A percentile compares a stretch with the other conserved stretches of the same genome.
Evolutionary conservation across 768 basidiomycete genomes (phyloP).

Genomic region (Suillus discolor): DNA sequence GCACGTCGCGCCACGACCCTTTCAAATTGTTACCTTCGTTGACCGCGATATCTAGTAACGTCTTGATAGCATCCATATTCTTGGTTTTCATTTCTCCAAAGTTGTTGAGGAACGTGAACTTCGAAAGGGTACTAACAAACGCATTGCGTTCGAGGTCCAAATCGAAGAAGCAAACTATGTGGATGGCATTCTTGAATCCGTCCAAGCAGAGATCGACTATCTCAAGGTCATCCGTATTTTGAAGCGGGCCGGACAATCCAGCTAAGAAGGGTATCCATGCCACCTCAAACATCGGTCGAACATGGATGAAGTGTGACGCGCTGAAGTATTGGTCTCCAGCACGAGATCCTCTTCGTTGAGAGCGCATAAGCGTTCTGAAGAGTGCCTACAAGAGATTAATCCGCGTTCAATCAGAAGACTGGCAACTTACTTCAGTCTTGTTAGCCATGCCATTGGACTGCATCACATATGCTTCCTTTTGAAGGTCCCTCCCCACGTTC

Average conservation of each 20-base stretch:
- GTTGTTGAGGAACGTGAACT: constrained; percentile 98
- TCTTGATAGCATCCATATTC: constrained; percentile 99
- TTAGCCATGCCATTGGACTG: constrained; percentile 96
- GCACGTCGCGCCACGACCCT: constrained; percentile 93
- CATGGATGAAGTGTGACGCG: constrained; percentile 95
- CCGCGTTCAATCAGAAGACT: constrained; percentile 9
- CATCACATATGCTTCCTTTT: constrained; percentile 93
- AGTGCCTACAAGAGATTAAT: constrained; percentile 59
- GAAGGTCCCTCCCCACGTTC: constrained; percentile 90
- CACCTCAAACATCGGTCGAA: constrained; percentile 98
- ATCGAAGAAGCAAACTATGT: constrained; percentile 95
- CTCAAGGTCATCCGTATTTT: constrained; percentile 94
- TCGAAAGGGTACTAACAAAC: constrained; percentile 93
- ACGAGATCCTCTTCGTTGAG: constrained; percentile 84
- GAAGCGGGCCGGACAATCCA: constrained; percentile 90
- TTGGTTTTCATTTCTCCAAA: constrained; percentile 98
- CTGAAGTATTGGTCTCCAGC: constrained; percentile 90
- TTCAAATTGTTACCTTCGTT: constrained; percentile 97
- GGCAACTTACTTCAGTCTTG: constrained; percentile 83
- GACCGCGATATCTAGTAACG: constrained; percentile 91
- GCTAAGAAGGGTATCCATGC: constrained; percentile 99
- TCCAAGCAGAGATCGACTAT: constrained; percentile 90
- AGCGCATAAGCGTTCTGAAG: constrained; percentile 89
- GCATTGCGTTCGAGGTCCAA: constrained; percentile 98
- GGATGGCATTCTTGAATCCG: constrained; percentile 96